Evolutionary conservation across 148 eudicot species (phyloP).

Genomic region (Cornus kousa): DNA sequence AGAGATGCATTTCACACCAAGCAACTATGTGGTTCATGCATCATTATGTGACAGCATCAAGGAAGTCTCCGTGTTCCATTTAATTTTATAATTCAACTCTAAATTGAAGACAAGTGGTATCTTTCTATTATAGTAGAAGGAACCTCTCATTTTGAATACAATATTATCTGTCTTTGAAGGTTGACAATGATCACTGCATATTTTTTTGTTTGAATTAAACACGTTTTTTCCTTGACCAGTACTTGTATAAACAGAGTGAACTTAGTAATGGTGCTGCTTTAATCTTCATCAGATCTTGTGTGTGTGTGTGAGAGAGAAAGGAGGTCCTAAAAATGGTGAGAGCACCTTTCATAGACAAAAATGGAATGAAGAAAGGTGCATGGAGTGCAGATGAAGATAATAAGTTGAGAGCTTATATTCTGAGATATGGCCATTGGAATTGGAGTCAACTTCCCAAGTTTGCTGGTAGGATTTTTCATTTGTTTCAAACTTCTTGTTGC

Average conservation of each 20-base stretch:
- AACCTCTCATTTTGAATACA: no score
- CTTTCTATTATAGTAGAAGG: no score
- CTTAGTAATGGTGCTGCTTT: not conserved
- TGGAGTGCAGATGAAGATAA: slow-evolving; percentile 60
- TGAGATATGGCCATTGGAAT: slow-evolving; percentile 39
- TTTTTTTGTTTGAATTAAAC: not conserved
- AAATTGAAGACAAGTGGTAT: not conserved
- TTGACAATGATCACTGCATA: not conserved
- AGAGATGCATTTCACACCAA: not conserved
- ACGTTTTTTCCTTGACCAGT: not conserved
- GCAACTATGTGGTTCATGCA: no score
- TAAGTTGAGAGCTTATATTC: slow-evolving; percentile 35
- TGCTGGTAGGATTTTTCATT: slow-evolving; percentile 33
- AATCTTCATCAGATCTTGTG: not conserved
- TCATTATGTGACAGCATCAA: not conserved
- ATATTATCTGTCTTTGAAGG: no score
- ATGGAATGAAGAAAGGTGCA: slow-evolving; percentile 56
- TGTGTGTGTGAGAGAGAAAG: not conserved
- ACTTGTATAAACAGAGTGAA: not conserved
- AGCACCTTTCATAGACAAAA: slow-evolving; percentile 38
- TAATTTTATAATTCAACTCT: not conserved
- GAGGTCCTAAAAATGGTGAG: slow-evolving; percentile 38
- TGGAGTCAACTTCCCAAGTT: slow-evolving; percentile 49
- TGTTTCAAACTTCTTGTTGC: not conserved
- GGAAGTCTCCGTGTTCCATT: not conserved